Conservation (phyloP, 352 stramenopile species). For the Globisporangium perplexum region DNA sequence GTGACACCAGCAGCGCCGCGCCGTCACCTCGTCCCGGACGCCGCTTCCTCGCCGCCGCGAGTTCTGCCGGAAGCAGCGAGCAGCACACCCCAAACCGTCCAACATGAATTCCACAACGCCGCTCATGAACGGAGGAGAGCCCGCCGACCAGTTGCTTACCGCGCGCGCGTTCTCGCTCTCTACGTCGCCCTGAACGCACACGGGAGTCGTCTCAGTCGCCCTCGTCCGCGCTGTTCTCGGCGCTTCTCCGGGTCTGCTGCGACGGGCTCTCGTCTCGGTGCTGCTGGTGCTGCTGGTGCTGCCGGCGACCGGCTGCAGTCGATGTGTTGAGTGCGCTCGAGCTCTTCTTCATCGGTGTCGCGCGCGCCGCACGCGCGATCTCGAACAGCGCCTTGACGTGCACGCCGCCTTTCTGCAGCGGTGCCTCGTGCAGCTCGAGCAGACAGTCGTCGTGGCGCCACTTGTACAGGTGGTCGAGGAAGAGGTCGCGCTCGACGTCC, state of each 20-base stretch:
- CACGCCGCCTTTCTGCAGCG: conserved; percentile 31
- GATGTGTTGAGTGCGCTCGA: background rate
- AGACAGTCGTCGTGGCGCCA: conserved; percentile 45
- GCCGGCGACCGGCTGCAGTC: conserved; percentile 1
- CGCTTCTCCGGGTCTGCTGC: conserved; percentile 8
- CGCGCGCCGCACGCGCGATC: conserved; percentile 24
- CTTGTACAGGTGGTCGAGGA: conserved; percentile 63
- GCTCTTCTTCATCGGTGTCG: conserved; percentile 8
- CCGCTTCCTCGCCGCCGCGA: no score
- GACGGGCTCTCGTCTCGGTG: background rate
- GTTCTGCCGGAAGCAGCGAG: no score
- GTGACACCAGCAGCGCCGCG: conserved; percentile 16
- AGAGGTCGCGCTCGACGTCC: conserved; percentile 64
- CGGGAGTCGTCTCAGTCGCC: conserved; percentile 14
- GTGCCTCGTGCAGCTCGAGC: conserved; percentile 36
- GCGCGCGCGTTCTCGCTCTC: no score
- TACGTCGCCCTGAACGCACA: no score
- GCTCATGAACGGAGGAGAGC: no score
- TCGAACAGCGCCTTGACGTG: conserved; percentile 56
- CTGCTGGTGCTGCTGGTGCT: background rate
- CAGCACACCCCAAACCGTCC: no score
- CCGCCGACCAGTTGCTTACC: no score
- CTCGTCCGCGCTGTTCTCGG: conserved; percentile 8
- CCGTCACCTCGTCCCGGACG: no score
- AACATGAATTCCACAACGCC: no score